Percentiles rank a stretch among this genome's conserved stretches.
These are phyloP conservation scores for Neurospora sp. DNA, from an alignment of 495 filamentous ascomycete genomes.

Conservation along the genomic window DNA sequence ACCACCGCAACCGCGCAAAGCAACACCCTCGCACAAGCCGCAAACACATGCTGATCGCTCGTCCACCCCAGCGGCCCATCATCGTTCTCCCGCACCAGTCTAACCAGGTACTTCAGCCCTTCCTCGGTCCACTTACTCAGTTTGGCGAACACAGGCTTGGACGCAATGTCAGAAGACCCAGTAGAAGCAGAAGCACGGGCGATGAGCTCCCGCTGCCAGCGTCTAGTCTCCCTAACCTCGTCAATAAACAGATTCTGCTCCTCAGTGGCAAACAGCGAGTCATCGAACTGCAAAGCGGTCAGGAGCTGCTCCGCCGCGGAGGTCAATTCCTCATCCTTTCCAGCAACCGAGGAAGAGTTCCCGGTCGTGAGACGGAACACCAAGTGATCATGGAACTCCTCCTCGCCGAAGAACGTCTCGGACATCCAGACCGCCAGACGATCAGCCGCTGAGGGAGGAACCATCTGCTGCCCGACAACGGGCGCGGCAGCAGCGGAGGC, in stretches of 20 bases:
- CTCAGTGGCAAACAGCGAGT: slow-evolving; percentile 72
- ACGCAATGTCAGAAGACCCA: slow-evolving; percentile 22
- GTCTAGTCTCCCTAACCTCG: slow-evolving; percentile 54
- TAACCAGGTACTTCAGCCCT: slow-evolving; percentile 42
- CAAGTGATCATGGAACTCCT: slow-evolving; percentile 25
- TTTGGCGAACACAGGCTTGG: slow-evolving; percentile 3
- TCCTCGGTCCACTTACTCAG: slow-evolving; percentile 44
- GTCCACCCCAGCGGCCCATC: slow-evolving; percentile 68
- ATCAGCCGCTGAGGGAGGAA: slow-evolving; percentile 31
- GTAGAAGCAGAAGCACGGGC: background rate
- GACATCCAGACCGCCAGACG: slow-evolving; percentile 27
- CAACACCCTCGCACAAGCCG: slow-evolving; percentile 51
- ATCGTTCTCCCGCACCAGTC: slow-evolving; percentile 16
- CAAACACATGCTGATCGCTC: slow-evolving; percentile 61
- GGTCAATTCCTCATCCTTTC: slow-evolving; percentile 8
- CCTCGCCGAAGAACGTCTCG: slow-evolving; percentile 9
- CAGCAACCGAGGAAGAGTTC: background rate
- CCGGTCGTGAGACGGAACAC: slow-evolving; percentile 22
- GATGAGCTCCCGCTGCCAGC: slow-evolving; percentile 44
- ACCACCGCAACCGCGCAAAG: slow-evolving; percentile 32
- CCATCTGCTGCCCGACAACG: slow-evolving; percentile 25
- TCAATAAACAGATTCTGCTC: slow-evolving; percentile 88
- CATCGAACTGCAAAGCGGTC: slow-evolving; percentile 49
- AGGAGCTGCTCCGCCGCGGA: slow-evolving; percentile 38
- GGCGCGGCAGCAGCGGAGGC: slow-evolving; percentile 40